phyloP scores from a whole-genome alignment of 768 basidiomycete species.

The Calvatia gigantea region DNA sequence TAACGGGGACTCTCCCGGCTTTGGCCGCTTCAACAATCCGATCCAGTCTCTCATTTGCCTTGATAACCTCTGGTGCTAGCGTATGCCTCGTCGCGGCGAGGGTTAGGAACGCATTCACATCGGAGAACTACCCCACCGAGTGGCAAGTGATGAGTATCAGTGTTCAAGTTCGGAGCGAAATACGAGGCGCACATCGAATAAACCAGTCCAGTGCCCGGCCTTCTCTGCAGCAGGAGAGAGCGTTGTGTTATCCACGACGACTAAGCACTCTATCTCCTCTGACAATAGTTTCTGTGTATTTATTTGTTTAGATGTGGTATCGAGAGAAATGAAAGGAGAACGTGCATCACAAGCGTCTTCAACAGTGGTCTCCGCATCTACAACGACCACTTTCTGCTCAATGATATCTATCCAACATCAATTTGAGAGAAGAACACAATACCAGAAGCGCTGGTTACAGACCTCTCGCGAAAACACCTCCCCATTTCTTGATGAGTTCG shows the following conservation, averaged over 20 bases:
- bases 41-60: slow-evolving; percentile 54
- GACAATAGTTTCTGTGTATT: slow-evolving; percentile 20
- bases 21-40: slow-evolving; percentile 74
- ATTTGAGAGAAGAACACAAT: neutral
- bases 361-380: slow-evolving; percentile 71
- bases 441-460: slow-evolving; percentile 9
- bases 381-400: slow-evolving; percentile 60
- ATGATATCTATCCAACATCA: slow-evolving; percentile 51
- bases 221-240: slow-evolving; percentile 17
- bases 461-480: slow-evolving; percentile 56
- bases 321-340: slow-evolving; percentile 7
- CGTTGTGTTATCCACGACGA: slow-evolving; percentile 32
- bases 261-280: slow-evolving; percentile 63
- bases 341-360: slow-evolving; percentile 81
- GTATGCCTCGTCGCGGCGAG: slow-evolving; percentile 79
- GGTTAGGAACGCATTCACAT: slow-evolving; percentile 85
- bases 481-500: slow-evolving; percentile 61
- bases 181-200: slow-evolving; percentile 65
- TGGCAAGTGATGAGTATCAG: neutral
- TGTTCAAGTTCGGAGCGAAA: slow-evolving; percentile 4
- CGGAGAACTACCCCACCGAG: slow-evolving; percentile 65
- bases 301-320: neutral
- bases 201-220: slow-evolving; percentile 40
- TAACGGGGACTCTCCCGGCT: slow-evolving; percentile 69
- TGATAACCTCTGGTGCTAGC: slow-evolving; percentile 54